Conservation (phyloP, 2,329 filamentous ascomycete genomes). For the Mycosphaerella sp. region DNA sequence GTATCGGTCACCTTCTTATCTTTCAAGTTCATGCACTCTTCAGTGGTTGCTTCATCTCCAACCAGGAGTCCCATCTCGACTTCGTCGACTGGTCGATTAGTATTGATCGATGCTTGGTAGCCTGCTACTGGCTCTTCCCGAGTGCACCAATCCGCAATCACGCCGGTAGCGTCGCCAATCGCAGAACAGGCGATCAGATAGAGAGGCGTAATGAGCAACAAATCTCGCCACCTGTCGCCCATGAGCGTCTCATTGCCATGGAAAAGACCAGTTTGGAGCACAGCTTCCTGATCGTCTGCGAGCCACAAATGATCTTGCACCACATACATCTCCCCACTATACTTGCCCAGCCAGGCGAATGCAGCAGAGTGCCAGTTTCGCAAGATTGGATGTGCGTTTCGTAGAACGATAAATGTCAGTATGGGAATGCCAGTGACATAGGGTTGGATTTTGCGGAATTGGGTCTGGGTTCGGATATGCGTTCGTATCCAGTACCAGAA, state of each 20-base stretch:
- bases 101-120: not conserved
- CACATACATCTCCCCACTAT: conserved; percentile 54
- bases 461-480: conserved; percentile 32
- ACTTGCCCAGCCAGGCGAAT: conserved; percentile 51
- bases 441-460: conserved; percentile 49
- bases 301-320: conserved; percentile 58
- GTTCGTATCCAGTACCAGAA: conserved; percentile 28
- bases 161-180: conserved; percentile 35
- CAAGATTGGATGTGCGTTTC: conserved; percentile 43
- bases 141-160: conserved; percentile 37
- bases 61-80: conserved; percentile 22
- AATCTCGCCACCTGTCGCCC: conserved; percentile 34
- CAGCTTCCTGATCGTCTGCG: conserved; percentile 50
- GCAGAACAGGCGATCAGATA: conserved; percentile 42
- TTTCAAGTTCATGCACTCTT: not conserved
- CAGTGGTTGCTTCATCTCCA: not conserved
- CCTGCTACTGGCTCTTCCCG: conserved; percentile 7
- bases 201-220: conserved; percentile 36
- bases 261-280: conserved; percentile 39
- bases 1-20: not conserved
- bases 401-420: conserved; percentile 46
- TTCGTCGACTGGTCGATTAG: not conserved
- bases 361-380: conserved; percentile 41
- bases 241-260: conserved; percentile 24
- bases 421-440: conserved; percentile 51